Evolutionary conservation across 176 grass and related monocot genomes (phyloP).

Genomic region (Dendrocalamus sinicus): DNA sequence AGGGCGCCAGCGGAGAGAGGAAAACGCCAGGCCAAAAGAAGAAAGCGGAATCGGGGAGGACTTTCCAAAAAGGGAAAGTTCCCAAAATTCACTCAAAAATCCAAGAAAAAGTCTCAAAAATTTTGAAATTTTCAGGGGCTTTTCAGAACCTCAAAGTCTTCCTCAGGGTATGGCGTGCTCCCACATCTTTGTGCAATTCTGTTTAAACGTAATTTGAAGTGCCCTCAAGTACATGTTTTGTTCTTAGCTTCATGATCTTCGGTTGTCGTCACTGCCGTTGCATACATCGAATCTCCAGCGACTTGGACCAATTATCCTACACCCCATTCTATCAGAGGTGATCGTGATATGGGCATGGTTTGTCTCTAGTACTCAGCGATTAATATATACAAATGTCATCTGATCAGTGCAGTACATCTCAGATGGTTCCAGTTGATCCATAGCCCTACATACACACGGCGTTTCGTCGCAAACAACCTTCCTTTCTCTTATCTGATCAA

Average conservation of each 20-base stretch:
- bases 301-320: not conserved
- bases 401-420: not conserved
- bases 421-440: not conserved
- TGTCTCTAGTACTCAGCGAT: not conserved
- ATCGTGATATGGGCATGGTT: not conserved
- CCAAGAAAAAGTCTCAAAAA: no score
- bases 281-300: conserved; percentile 4
- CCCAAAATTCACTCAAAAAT: no score
- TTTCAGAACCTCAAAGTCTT: no score
- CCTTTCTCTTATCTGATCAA: not conserved
- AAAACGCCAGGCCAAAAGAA: no score
- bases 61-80: no score
- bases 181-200: not conserved
- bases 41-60: no score
- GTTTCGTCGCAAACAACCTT: not conserved
- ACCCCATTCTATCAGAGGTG: not conserved
- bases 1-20: no score
- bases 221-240: not conserved
- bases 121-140: no score
- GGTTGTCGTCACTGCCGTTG: not conserved
- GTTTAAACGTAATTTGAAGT: not conserved
- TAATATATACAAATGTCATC: not conserved
- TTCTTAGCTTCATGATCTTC: not conserved
- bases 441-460: not conserved
- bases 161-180: no score